phyloP scores from a whole-genome alignment of 148 eudicot genomes.

The Chenopodium suecicum region DNA sequence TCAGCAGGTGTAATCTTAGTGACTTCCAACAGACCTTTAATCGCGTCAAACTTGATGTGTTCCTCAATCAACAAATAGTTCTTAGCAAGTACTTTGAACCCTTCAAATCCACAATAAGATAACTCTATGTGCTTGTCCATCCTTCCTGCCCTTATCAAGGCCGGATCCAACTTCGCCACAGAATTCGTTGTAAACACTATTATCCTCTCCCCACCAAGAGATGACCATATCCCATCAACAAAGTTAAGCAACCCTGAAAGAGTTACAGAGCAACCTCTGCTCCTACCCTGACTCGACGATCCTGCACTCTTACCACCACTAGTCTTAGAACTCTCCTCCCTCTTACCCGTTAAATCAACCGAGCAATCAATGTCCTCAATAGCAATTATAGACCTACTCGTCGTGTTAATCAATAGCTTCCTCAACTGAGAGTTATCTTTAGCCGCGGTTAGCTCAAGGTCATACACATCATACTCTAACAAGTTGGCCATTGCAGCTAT shows the following conservation, averaged over 20 bases:
- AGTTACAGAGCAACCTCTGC: neutral
- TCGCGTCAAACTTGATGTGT: conserved; percentile 16
- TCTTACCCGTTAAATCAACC: neutral
- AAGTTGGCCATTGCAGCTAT: conserved; percentile 26
- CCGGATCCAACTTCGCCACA: conserved; percentile 30
- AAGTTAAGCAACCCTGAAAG: conserved; percentile 24
- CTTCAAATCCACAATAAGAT: conserved; percentile 21
- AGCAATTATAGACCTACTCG: conserved; percentile 2
- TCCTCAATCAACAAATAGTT: conserved; percentile 21
- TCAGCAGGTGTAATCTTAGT: conserved; percentile 23
- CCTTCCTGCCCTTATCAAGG: conserved; percentile 23
- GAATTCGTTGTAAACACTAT: conserved; percentile 31
- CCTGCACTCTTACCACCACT: neutral
- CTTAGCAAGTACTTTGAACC: conserved; percentile 23
- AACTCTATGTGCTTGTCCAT: conserved; percentile 29
- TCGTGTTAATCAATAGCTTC: conserved; percentile 8
- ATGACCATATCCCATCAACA: conserved; percentile 30
- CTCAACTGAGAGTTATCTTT: conserved; percentile 3
- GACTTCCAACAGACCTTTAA: conserved; percentile 5
- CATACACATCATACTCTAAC: conserved; percentile 17
- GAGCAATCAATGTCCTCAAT: conserved; percentile 26
- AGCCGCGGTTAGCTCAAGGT: conserved; percentile 11
- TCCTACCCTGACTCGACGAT: too few species aligned
- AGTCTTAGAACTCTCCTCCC: neutral
- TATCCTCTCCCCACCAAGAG: conserved; percentile 30